These are phyloP conservation scores for Glycine tomentella DNA, from an alignment of 306 rosid genomes.

Conservation along the genomic window DNA sequence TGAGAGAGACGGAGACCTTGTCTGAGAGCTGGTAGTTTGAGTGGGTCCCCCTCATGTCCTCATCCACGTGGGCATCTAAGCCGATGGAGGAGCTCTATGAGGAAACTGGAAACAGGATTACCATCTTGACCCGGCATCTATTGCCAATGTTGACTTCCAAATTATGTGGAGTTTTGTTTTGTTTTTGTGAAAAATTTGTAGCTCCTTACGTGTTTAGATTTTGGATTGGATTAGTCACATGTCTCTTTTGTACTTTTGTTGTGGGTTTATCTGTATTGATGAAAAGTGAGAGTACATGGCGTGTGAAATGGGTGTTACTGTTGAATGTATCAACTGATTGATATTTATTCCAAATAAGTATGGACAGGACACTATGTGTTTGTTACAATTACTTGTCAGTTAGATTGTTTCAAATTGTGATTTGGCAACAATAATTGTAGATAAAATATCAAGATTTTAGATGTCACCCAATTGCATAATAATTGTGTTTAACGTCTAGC, in stretches of 20 bases:
- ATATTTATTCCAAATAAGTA: background rate
- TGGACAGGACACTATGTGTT: background rate
- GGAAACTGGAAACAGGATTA: too few relatives aligned
- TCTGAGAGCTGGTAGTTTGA: too few relatives aligned
- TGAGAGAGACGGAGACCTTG: background rate
- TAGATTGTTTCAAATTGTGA: too few relatives aligned
- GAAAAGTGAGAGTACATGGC: background rate
- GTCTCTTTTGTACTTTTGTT: background rate
- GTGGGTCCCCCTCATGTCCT: too few relatives aligned
- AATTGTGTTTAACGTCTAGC: too few relatives aligned
- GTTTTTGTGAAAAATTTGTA: background rate
- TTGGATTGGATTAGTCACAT: background rate
- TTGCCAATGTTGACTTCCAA: background rate
- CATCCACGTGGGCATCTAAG: too few relatives aligned
- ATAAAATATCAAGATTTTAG: too few relatives aligned
- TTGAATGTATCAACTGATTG: background rate
- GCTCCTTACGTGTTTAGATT: background rate
- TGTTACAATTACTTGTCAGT: too few relatives aligned
- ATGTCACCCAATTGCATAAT: too few relatives aligned
- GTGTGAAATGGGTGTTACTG: background rate
- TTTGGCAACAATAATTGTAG: too few relatives aligned
- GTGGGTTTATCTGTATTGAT: background rate
- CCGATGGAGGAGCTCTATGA: too few relatives aligned
- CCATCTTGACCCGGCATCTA: too few relatives aligned
- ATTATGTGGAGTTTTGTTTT: background rate